These are phyloP conservation scores for Lepidium africanum DNA, from an alignment of 345 rosid species.

Conservation along the genomic window DNA sequence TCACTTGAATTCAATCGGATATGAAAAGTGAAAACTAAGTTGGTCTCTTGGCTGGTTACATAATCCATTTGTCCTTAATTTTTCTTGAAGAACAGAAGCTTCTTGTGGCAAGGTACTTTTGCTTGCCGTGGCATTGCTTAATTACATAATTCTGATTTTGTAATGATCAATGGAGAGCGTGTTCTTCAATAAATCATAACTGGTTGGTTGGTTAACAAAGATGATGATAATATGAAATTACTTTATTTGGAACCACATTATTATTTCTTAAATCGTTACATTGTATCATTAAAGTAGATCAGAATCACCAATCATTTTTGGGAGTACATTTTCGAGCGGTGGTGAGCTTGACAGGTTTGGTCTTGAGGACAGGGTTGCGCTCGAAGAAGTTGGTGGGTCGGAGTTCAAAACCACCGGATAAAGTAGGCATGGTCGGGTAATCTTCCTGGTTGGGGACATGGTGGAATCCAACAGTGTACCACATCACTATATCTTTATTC, in stretches of 20 bases:
- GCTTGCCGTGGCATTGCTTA: no score
- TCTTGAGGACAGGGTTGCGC: conserved; percentile 37
- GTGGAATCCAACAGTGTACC: conserved; percentile 43
- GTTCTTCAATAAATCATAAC: no score
- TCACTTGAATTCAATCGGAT: no score
- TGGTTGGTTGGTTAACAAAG: neutral
- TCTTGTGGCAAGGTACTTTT: no score
- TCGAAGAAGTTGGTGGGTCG: conserved; percentile 49
- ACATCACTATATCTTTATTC: conserved; percentile 46
- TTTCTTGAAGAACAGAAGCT: no score
- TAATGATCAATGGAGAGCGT: no score
- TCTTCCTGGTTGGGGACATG: conserved; percentile 54
- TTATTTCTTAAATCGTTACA: neutral
- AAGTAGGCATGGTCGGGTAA: conserved; percentile 47
- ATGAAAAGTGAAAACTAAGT: no score
- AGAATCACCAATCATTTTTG: neutral
- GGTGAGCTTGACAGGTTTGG: conserved; percentile 10
- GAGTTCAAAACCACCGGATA: conserved; percentile 38
- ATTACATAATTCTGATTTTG: no score
- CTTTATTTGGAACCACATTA: neutral
- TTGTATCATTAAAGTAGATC: neutral
- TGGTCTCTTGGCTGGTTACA: no score
- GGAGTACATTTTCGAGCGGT: neutral
- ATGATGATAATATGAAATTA: neutral
- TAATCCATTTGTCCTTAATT: no score